Evolutionary conservation across 495 filamentous ascomycete species (phyloP), one percentile per base, ranked within the genome.

Genomic region (Gamarada debralockiae): DNA sequence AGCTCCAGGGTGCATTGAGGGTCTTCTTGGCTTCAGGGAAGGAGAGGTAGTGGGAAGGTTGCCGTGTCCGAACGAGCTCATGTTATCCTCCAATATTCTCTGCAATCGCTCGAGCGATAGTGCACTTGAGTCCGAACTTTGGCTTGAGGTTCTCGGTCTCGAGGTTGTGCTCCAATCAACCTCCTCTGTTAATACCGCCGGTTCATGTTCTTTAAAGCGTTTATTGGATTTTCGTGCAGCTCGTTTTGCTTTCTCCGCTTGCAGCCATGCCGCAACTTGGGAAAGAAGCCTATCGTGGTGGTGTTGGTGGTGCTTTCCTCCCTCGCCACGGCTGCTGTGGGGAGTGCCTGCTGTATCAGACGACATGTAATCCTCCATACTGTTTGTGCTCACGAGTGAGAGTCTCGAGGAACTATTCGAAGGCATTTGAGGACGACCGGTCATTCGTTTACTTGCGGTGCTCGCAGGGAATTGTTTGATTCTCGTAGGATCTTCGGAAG

Each of bases 221-320:
- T 22, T 62, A 24, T 53, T 57, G 41, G 41, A 42, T 50, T 48
- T 59, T 56, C 29, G 59, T 45, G 48, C 62, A 50, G 41, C 61
- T 40, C 37, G 60, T 74, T 80, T 89, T 23, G 71, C 64, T 66
- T 86, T 87, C 65, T 95, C 89, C 37, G 80, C 76, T 48, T 89
- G 77, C 36, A 96, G 73, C 91, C 91, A 96, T 52, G 85, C 81
- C 18, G 76, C 72, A 20, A 96, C 82, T 63, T 92, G 87, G 37
- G 79, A 73, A 34, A 92, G 64, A 5, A 96, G 69, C 48, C 68
- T 74, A 57, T 80, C 72, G 24, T 66, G 52, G 44, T 66, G 60
- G 13, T 65, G 66, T 17, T 48, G 43, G 13, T 60, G 49, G 41
- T 52, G 46, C 47, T 17, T 41, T 40, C 38, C 46, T 37, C 50